phyloP scores from a whole-genome alignment of 2,329 filamentous ascomycete species.

The Diaporthe sp. region DNA sequence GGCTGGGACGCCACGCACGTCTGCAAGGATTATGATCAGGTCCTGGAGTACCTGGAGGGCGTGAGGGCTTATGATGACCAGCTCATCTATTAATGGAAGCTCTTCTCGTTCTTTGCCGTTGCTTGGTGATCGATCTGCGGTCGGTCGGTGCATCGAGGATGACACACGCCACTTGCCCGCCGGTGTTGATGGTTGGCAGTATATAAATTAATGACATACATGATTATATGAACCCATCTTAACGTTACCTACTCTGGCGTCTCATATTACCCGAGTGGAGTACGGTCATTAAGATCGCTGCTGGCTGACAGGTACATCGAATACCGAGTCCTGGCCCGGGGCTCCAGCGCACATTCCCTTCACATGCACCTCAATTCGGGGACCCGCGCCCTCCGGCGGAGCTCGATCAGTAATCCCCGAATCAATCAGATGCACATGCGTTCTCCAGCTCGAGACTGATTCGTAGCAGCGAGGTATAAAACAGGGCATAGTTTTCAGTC shows the following conservation, averaged over 20 bases:
- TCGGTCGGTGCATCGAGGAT: background rate
- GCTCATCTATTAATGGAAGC: constrained; percentile 50
- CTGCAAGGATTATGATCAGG: constrained; percentile 55
- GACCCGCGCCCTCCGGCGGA: too few relatives aligned
- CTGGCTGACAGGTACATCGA: too few relatives aligned
- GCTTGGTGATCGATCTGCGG: background rate
- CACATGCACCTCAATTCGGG: too few relatives aligned
- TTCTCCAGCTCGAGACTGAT: too few relatives aligned
- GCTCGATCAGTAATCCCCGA: too few relatives aligned
- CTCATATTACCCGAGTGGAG: background rate
- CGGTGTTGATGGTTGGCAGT: constrained; percentile 17
- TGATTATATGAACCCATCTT: background rate
- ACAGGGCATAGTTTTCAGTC: too few relatives aligned
- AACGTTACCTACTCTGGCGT: too few relatives aligned
- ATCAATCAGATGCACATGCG: too few relatives aligned
- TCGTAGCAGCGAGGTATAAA: too few relatives aligned
- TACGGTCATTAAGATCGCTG: background rate
- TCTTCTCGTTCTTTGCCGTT: too few relatives aligned
- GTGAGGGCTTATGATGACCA: constrained; percentile 57
- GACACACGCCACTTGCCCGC: background rate
- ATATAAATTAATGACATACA: constrained; percentile 24
- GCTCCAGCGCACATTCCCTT: too few relatives aligned
- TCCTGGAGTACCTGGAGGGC: constrained; percentile 54
- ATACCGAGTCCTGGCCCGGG: too few relatives aligned
- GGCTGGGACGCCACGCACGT: constrained; percentile 60